These are phyloP conservation scores for Cladosporium halotolerans DNA, from an alignment of 2,329 filamentous ascomycete genomes.

Conservation along the genomic window DNA sequence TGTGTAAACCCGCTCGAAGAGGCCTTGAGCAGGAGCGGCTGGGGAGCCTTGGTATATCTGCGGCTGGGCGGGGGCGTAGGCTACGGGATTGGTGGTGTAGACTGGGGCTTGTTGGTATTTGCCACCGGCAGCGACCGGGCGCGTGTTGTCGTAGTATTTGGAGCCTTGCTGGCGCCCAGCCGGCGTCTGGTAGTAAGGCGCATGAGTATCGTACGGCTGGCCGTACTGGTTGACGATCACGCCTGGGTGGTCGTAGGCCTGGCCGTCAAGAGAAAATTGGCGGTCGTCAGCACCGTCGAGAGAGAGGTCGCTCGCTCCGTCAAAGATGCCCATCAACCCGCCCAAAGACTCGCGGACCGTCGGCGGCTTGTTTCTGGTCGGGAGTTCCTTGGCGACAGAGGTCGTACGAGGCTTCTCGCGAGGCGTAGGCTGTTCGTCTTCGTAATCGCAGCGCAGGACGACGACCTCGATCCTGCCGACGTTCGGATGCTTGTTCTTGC, in stretches of 20 bases:
- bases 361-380: background rate
- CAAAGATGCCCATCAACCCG: conserved; percentile 28
- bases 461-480: conserved; percentile 45
- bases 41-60: background rate
- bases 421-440: conserved; percentile 5
- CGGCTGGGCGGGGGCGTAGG: background rate
- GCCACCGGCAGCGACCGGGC: too few relatives aligned
- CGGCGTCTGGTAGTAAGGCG: background rate
- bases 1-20: background rate
- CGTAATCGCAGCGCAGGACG: conserved; percentile 38
- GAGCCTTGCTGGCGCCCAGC: background rate
- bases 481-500: conserved; percentile 32
- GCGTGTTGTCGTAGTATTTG: too few relatives aligned
- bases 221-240: background rate
- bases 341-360: conserved; percentile 15
- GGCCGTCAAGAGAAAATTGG: background rate
- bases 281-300: background rate
- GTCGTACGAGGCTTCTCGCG: background rate
- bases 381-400: background rate
- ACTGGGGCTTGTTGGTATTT: too few relatives aligned
- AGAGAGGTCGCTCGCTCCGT: conserved; percentile 26
- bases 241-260: background rate
- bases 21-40: background rate
- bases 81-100: too few relatives aligned
- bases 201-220: background rate